Percentiles rank a stretch among this genome's conserved stretches.
Evolutionary conservation across 257 asterid genomes (phyloP).

Genomic region (Rubia yunnanensis): DNA sequence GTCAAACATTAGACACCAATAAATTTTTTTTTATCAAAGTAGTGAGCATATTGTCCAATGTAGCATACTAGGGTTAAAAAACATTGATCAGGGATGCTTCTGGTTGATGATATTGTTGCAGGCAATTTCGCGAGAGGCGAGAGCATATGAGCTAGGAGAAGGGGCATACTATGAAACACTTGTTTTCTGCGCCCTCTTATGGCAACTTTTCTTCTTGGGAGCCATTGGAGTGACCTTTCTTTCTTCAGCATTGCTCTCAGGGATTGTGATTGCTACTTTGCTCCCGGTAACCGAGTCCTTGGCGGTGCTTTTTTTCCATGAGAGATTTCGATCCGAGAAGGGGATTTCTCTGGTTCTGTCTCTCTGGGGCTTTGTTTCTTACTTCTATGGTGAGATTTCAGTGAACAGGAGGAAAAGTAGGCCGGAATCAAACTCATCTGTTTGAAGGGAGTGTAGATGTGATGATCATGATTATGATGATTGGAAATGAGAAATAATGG

Average conservation of each 20-base stretch:
- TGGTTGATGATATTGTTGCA: constrained; percentile 1
- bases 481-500: neutral
- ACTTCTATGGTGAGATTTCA: constrained; percentile 22
- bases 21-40: too few species aligned
- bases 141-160: constrained; percentile 17
- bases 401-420: constrained; percentile 5
- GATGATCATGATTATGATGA: neutral
- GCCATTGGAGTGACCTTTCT: constrained; percentile 20
- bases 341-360: constrained; percentile 24
- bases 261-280: constrained; percentile 20
- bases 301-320: constrained; percentile 16
- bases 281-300: constrained; percentile 18
- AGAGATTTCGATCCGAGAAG: constrained; percentile 19
- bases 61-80: neutral
- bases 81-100: neutral
- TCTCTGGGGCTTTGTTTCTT: constrained; percentile 25
- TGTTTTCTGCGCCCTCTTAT: constrained; percentile 7
- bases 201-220: constrained; percentile 20
- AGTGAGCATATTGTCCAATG: neutral
- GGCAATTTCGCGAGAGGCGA: constrained; percentile 22
- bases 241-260: constrained; percentile 19
- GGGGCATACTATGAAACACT: constrained; percentile 12
- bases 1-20: too few species aligned
- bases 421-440: neutral
- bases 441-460: neutral